Conservation (phyloP, 352 stramenopile genomes). For the Pythium aquatile region DNA sequence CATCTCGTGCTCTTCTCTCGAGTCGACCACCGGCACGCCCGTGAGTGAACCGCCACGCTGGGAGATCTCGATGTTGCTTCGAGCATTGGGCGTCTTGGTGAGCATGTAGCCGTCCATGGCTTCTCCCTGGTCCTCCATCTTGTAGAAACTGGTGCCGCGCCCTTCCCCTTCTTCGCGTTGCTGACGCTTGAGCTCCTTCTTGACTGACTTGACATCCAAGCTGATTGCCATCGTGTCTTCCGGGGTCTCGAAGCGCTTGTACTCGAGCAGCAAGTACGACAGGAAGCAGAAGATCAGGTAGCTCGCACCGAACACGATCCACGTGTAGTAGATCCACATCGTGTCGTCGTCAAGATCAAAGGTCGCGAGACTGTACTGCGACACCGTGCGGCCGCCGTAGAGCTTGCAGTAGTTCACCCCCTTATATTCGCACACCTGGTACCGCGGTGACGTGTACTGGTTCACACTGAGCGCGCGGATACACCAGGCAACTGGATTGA, state of each 20-base stretch:
- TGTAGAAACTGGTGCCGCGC: constrained; percentile 2
- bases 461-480: constrained; percentile 64
- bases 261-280: constrained; percentile 34
- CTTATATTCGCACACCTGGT: constrained; percentile 44
- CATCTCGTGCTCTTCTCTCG: constrained; percentile 9
- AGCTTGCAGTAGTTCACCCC: constrained; percentile 52
- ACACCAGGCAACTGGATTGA: constrained; percentile 69
- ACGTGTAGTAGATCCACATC: constrained; percentile 55
- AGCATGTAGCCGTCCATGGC: constrained; percentile 26
- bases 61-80: background rate
- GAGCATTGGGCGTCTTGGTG: constrained; percentile 12
- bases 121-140: constrained; percentile 3
- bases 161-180: constrained; percentile 10
- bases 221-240: constrained; percentile 38
- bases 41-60: background rate
- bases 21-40: constrained; percentile 5
- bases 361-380: constrained; percentile 45
- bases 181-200: constrained; percentile 17
- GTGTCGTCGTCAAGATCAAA: constrained; percentile 51
- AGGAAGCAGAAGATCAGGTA: constrained; percentile 41
- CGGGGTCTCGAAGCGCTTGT: constrained; percentile 32
- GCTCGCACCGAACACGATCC: constrained; percentile 48
- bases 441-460: constrained; percentile 49
- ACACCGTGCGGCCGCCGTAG: constrained; percentile 34
- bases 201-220: constrained; percentile 23